phyloP scores from a whole-genome alignment of 129 eudicot species.

The Artemisia tridentata region DNA sequence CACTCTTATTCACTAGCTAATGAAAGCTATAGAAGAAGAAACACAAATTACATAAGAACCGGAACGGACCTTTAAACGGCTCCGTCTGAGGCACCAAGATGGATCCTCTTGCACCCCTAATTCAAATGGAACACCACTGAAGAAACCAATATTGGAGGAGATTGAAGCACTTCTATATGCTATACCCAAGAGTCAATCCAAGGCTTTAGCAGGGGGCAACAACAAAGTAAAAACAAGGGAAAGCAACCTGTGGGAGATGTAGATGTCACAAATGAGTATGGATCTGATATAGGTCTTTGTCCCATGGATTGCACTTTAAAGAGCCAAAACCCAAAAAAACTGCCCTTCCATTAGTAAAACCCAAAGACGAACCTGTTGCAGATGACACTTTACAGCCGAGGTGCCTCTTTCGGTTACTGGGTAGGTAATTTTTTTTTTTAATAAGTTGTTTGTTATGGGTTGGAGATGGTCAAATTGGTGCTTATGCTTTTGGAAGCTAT shows the following conservation, averaged over 20 bases:
- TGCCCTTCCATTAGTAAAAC: slow-evolving; percentile 42
- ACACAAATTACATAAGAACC: slow-evolving; percentile 52
- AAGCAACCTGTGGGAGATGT: no score
- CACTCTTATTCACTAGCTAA: slow-evolving; percentile 22
- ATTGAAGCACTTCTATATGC: slow-evolving; percentile 42
- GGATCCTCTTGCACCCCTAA: slow-evolving; percentile 16
- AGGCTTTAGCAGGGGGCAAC: slow-evolving; percentile 22
- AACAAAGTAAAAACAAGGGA: no score
- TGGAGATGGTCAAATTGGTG: no score
- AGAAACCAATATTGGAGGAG: slow-evolving; percentile 50
- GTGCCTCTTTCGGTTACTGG: no score
- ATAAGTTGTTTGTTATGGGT: no score
- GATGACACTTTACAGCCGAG: slow-evolving; percentile 38
- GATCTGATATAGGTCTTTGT: no score
- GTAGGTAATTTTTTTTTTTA: no score
- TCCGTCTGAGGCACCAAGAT: slow-evolving; percentile 53
- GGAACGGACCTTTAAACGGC: slow-evolving; percentile 66
- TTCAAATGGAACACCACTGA: slow-evolving; percentile 30
- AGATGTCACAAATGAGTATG: no score
- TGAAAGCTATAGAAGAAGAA: slow-evolving; percentile 49
- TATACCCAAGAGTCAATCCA: slow-evolving; percentile 23
- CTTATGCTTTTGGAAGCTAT: no score
- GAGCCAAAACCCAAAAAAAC: no score
- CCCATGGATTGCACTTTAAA: no score
- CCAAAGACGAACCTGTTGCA: slow-evolving; percentile 68